Conservation (phyloP, 495 filamentous ascomycete genomes). For the Corynascus novoguineensis region DNA sequence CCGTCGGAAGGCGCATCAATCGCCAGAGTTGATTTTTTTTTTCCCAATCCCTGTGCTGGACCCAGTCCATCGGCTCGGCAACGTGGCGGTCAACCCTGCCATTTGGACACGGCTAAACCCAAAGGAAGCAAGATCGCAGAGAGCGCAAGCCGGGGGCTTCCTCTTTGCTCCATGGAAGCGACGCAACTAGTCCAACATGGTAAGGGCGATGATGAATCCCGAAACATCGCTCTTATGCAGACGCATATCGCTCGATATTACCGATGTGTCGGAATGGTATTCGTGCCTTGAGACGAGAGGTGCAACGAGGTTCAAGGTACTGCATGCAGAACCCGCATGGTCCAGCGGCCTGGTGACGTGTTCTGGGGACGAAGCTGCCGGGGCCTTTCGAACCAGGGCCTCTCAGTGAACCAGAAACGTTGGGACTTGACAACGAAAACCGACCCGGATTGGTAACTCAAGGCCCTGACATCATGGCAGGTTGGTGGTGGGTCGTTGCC, state of each 20-base stretch:
- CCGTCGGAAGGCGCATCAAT: neutral
- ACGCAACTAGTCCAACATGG: conserved; percentile 7
- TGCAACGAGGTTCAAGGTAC: conserved; percentile 17
- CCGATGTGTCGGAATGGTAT: conserved; percentile 27
- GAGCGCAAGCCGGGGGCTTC: neutral
- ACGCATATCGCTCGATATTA: conserved; percentile 8
- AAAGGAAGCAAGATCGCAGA: conserved; percentile 4
- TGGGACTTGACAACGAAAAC: neutral
- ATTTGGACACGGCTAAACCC: conserved; percentile 1
- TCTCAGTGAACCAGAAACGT: conserved; percentile 12
- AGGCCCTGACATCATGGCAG: conserved; percentile 7
- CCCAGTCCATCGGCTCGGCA: conserved; percentile 16
- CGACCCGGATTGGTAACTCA: neutral
- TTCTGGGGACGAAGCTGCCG: conserved; percentile 7
- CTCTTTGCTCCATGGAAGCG: conserved; percentile 3
- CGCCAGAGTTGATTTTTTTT: conserved; percentile 12
- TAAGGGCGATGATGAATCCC: neutral
- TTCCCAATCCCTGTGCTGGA: conserved; percentile 1
- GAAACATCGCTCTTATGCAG: neutral
- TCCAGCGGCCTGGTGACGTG: conserved; percentile 24
- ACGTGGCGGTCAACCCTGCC: conserved; percentile 22
- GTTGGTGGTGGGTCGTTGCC: neutral
- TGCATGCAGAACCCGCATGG: conserved; percentile 26
- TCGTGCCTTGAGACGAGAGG: conserved; percentile 20
- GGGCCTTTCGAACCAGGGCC: neutral